Base-by-base conservation (phyloP, 176 grass and related monocot genomes). In the Eleusine indica region DNA sequence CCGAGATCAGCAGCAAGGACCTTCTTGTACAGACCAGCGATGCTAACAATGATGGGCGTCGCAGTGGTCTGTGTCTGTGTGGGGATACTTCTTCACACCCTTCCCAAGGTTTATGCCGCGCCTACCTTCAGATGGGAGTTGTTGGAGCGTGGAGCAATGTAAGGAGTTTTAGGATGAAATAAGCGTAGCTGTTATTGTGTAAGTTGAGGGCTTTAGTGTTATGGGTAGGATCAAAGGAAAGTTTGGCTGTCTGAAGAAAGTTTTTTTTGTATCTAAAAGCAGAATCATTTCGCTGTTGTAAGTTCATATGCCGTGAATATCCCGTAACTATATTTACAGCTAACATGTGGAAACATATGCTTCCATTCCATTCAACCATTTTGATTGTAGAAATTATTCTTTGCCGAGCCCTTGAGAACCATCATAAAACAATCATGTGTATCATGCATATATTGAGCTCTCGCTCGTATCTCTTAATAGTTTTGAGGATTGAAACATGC, bases 121-220 rank as follows among this genome's bases (percentile, higher is more conserved):
- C 96, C 89, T 0, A 90, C 90, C 1, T 99, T 99, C 75, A 92
- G 96, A 78, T 99, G 96, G 96, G 96, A 99, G 38, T 35, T 94
- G 83, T 42, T 99, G 84, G 89, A 88, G 70, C 91, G 84, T 66
- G 90, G 93, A 13, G 41, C 79, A 0, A 95, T 90, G 70, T 95
- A 86, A 94, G 41, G 58, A 57, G 69, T 74, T 43, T 65, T 73
- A 71, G 47, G 62, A 70, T 42, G 9, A 54, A 86, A 90, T 86
- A 78, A 90, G 60, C 17, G 52, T 82, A 77, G n/a, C 17, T 38
- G 30, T 79, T 61, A 56, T 74, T 44, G 21, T 83, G 84, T 83
- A 66, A 85, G 37, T 85, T 77, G 38, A 56, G 75, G 79, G 81
- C 0, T 51, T 51, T 56, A 80, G 76, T 65, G 70, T 87, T 70